Conservation (phyloP, 768 basidiomycete genomes). For the Hygrocybe punicea region DNA sequence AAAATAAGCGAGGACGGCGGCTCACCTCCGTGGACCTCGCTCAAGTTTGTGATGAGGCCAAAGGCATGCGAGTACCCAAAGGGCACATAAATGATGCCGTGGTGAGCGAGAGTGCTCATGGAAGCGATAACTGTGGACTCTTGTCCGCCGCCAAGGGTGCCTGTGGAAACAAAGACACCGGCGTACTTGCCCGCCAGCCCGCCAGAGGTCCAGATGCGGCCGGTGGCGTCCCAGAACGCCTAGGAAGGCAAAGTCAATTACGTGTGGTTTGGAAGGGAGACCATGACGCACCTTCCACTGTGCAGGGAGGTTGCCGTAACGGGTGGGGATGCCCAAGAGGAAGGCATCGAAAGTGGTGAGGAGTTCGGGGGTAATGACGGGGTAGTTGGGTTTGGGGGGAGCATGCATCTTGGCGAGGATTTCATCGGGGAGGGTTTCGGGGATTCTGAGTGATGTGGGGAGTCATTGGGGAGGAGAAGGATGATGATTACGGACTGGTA, state of each 20-base stretch:
- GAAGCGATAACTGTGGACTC: constrained; percentile 52
- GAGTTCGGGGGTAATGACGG: constrained; percentile 53
- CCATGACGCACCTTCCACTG: constrained; percentile 63
- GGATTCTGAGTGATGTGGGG: constrained; percentile 45
- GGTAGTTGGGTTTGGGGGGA: constrained; percentile 67
- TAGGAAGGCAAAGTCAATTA: too few species aligned
- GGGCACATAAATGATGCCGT: constrained; percentile 71
- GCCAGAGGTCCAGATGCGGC: constrained; percentile 58
- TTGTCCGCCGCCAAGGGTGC: constrained; percentile 77
- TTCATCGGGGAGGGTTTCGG: constrained; percentile 74
- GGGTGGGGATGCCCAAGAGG: constrained; percentile 74
- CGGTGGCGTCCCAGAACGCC: constrained; percentile 77
- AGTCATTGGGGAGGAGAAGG: background rate
- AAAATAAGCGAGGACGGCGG: constrained; percentile 8
- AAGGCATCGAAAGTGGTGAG: constrained; percentile 65
- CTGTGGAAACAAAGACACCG: constrained; percentile 70
- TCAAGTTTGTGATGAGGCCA: constrained; percentile 37
- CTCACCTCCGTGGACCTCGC: constrained; percentile 58
- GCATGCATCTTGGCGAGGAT: constrained; percentile 68
- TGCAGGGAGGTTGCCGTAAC: constrained; percentile 76
- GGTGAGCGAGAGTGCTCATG: constrained; percentile 63
- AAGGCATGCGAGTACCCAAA: constrained; percentile 61
- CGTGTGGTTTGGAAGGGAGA: too few species aligned
- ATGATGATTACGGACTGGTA: constrained; percentile 61
- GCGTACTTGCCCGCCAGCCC: constrained; percentile 72